These are phyloP conservation scores for Skeletonema potamos DNA, from an alignment of 108 stramenopile genomes.

Conservation along the genomic window DNA sequence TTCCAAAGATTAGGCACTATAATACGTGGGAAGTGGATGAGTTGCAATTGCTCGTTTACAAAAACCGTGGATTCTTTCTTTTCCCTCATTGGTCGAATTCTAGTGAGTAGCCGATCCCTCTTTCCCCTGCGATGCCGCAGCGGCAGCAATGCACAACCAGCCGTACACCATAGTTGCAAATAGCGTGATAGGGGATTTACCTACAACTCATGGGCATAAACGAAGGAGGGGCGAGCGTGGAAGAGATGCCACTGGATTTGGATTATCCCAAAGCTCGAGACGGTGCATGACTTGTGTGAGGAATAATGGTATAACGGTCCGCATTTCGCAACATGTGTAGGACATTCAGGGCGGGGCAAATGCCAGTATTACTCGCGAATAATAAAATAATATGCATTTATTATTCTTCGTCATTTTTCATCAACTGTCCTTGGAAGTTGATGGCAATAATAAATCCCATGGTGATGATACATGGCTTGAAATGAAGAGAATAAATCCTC, in stretches of 20 bases:
- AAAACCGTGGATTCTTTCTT: not conserved
- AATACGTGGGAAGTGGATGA: not conserved
- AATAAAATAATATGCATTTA: no score
- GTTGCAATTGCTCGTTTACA: not conserved
- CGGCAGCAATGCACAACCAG: no score
- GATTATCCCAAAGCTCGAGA: not conserved
- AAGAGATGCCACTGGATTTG: not conserved
- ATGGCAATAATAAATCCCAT: no score
- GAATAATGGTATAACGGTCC: not conserved
- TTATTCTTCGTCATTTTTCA: no score
- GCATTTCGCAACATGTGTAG: not conserved
- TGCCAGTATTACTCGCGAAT: not conserved
- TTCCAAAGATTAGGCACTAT: not conserved
- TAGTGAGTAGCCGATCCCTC: not conserved
- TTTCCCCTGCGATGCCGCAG: no score
- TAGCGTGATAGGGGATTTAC: not conserved
- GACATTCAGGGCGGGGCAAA: not conserved
- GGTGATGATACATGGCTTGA: no score
- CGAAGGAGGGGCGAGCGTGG: not conserved
- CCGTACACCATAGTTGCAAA: not conserved
- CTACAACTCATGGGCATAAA: not conserved
- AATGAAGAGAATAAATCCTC: no score
- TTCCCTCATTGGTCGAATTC: slow-evolving; percentile 1
- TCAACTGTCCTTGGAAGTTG: no score
- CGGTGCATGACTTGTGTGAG: not conserved